Conservation (phyloP, 192 early-diverging fungal species). For the Coemansia sp. region DNA sequence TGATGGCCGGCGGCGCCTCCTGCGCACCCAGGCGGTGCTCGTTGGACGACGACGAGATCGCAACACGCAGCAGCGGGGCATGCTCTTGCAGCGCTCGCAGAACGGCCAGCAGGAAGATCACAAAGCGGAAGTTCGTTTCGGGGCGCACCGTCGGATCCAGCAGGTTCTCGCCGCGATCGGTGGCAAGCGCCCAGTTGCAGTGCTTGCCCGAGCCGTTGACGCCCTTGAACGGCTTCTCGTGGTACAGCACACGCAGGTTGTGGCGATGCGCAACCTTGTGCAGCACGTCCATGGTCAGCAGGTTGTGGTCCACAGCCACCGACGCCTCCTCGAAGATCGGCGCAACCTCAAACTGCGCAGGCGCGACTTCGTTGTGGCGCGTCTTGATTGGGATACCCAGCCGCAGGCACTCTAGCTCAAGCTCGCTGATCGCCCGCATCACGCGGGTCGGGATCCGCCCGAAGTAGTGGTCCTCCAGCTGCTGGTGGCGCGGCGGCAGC, state of each 20-base stretch:
- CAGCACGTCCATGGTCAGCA: conserved; percentile 95
- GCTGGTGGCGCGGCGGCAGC: conserved; percentile 96
- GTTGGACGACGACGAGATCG: conserved; percentile 92
- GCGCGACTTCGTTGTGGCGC: conserved; percentile 98
- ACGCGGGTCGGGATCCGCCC: conserved; percentile 93
- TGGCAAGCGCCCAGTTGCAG: conserved; percentile 97
- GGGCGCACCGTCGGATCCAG: conserved; percentile 93
- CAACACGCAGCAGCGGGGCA: conserved; percentile 85
- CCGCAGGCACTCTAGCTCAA: conserved; percentile 89
- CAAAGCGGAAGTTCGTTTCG: conserved; percentile 98
- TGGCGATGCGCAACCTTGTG: conserved; percentile 97
- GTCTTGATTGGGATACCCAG: conserved; percentile 99
- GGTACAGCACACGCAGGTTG: conserved; percentile 95
- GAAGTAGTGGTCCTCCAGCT: conserved; percentile 99
- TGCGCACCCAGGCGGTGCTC: conserved; percentile 98
- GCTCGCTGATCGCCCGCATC: conserved; percentile 86
- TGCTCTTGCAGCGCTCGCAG: conserved; percentile 91
- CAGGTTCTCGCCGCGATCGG: conserved; percentile 94
- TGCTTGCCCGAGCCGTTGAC: conserved; percentile 99
- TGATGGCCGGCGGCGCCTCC: conserved; percentile 96
- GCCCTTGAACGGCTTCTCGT: conserved; percentile 99
- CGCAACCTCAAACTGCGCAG: conserved; percentile 96
- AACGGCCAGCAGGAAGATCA: conserved; percentile 89
- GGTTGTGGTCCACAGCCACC: conserved; percentile 97
- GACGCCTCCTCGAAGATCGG: conserved; percentile 98